These are phyloP conservation scores for Neonectria punicea DNA, from an alignment of 2,329 filamentous ascomycete genomes.

Conservation along the genomic window DNA sequence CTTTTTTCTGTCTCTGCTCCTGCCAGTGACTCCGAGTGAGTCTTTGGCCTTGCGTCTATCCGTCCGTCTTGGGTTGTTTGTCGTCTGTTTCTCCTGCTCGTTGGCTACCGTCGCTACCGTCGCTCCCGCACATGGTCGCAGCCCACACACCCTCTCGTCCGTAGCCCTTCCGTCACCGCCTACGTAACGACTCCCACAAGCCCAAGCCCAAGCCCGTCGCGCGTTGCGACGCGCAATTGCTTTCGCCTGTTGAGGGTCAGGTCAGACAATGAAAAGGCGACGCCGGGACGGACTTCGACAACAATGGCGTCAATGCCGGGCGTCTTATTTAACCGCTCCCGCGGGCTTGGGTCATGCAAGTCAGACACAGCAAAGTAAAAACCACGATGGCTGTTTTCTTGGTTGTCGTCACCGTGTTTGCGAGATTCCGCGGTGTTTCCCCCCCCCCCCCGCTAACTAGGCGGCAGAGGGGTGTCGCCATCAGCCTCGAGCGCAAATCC, in stretches of 20 bases:
- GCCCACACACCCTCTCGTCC: constrained; percentile 10
- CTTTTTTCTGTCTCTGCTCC: background rate
- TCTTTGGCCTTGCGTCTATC: background rate
- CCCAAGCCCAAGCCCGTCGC: background rate
- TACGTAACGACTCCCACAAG: background rate
- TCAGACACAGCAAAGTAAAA: background rate
- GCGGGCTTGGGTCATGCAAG: constrained; percentile 23
- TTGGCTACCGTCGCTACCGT: background rate
- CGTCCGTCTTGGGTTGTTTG: background rate
- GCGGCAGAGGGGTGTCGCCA: background rate
- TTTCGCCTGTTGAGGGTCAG: background rate
- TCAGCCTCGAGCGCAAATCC: background rate
- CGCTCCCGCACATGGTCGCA: background rate
- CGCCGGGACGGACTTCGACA: background rate
- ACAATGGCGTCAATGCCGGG: background rate
- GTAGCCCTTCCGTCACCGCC: background rate
- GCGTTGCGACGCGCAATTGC: background rate
- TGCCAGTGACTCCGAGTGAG: constrained; percentile 3
- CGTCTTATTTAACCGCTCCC: constrained; percentile 14
- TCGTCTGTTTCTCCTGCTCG: background rate
- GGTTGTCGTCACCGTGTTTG: constrained; percentile 9
- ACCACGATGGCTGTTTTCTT: background rate
- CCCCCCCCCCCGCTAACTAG: background rate
- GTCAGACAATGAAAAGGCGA: background rate
- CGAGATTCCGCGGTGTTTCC: too few species aligned